Percentiles rank a stretch among this genome's conserved stretches.
These are phyloP conservation scores for Leishmania major DNA, from an alignment of 208 protist species.

Conservation along the genomic window DNA sequence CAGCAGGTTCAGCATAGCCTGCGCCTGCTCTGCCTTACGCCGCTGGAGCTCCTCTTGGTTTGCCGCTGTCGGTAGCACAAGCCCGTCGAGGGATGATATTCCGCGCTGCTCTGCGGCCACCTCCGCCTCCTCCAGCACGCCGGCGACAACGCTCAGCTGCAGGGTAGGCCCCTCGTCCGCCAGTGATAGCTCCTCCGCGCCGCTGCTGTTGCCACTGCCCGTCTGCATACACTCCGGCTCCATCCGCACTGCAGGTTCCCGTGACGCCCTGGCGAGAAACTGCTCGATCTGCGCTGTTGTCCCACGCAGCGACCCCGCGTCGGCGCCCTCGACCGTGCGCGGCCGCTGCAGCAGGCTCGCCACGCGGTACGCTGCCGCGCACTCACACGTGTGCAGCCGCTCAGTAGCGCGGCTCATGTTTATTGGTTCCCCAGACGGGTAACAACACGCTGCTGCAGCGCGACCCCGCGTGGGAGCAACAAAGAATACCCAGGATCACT, in stretches of 20 bases:
- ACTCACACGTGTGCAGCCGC: slow-evolving; percentile 13
- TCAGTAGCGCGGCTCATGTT: slow-evolving; percentile 17
- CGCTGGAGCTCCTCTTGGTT: slow-evolving; percentile 54
- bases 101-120: not conserved
- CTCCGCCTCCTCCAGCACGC: slow-evolving; percentile 68
- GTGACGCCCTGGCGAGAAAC: slow-evolving; percentile 55
- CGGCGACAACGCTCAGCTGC: slow-evolving; percentile 82
- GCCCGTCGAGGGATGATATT: slow-evolving; percentile 29
- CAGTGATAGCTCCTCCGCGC: not conserved
- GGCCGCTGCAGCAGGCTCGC: slow-evolving; percentile 38
- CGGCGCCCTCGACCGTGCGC: not conserved
- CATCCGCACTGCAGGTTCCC: slow-evolving; percentile 59
- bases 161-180: slow-evolving; percentile 28
- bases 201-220: not conserved
- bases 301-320: slow-evolving; percentile 38
- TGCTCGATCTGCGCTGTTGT: slow-evolving; percentile 54
- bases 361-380: slow-evolving; percentile 28
- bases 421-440: not conserved
- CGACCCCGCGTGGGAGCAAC: slow-evolving; percentile 7
- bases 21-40: slow-evolving; percentile 59
- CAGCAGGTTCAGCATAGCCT: slow-evolving; percentile 79
- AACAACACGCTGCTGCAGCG: slow-evolving; percentile 7
- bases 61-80: slow-evolving; percentile 68
- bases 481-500: slow-evolving; percentile 9
- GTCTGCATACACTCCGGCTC: slow-evolving; percentile 32